Evolutionary conservation across 176 grass and related monocot species (phyloP), one percentile per base, ranked within the genome.

Genomic region (Phoenix roebelenii): DNA sequence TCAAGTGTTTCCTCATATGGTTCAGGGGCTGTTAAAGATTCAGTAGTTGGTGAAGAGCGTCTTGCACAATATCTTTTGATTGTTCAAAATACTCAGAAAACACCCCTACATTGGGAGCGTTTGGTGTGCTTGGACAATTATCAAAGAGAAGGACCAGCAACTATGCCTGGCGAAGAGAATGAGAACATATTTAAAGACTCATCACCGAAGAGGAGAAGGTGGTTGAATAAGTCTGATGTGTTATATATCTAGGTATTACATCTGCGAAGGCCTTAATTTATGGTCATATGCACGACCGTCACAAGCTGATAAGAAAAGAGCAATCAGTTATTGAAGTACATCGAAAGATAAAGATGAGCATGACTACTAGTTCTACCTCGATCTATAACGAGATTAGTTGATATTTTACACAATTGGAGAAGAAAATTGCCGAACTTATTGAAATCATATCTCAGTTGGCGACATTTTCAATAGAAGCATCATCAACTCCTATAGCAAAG

Each of bases 11-110:
- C 5, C 54, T 69, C 3, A 55, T 55, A 62, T 63, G 68, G n/a
- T 72, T 53, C 59, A 97, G 87, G 92, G 70, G 87, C 92, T 49
- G 75, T 91, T 51, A 97, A 91, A 77, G 92, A 97, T 62, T 88
- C 92, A 0, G 81, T 88, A 67, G 92, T 97, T 23, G 87, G 87
- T 55, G 92, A 97, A 81, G 92, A 97, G 64, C 87, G 87, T 32
- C 69, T 91, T 85, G 84, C 75, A 54, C 89, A 91, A 64, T 97
- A 88, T 79, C 70, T 91, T 9, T 79, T 97, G 63, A 82, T 87
- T 66, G 53, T 91, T 84, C 74, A 91, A 66, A 91, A 97, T 76
- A 91, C 79, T 67, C 80, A 81, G 25, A 82, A 78, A 83, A 97
- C 81, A 56, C 92, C 92, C 69, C 72, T 91, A 80, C 87, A 97